A percentile compares a stretch with the other conserved stretches of the same genome.
Evolutionary conservation across 2,329 filamentous ascomycete species (phyloP).

Genomic region (Fonsecaea multimorphosa): DNA sequence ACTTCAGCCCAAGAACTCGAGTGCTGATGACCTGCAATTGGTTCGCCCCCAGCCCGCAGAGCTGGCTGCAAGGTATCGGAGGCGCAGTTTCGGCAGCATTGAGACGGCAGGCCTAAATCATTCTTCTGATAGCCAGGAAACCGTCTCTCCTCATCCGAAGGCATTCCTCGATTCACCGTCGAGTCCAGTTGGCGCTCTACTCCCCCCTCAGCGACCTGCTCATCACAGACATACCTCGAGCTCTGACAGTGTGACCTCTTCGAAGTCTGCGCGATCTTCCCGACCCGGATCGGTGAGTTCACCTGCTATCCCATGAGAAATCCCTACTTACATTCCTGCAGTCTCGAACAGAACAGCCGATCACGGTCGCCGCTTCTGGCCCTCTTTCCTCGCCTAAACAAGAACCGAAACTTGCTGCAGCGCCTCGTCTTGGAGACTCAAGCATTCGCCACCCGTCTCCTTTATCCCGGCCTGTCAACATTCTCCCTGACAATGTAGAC

Average conservation of each 20-base stretch:
- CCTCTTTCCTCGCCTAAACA: constrained; percentile 13
- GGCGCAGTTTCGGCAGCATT: constrained; percentile 79
- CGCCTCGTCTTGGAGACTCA: constrained; percentile 27
- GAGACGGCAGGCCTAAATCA: constrained; percentile 52
- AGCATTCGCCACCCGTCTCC: constrained; percentile 65
- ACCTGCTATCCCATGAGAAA: constrained; percentile 17
- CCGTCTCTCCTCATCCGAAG: constrained; percentile 43
- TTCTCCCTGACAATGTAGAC: constrained; percentile 60
- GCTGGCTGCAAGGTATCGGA: constrained; percentile 75
- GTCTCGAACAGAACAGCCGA: constrained; percentile 23
- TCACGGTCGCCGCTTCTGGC: neutral
- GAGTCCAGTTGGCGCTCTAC: neutral
- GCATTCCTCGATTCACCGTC: constrained; percentile 43
- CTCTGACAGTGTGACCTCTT: constrained; percentile 66
- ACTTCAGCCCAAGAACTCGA: constrained; percentile 64
- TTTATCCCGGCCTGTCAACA: constrained; percentile 72
- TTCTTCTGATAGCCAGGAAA: constrained; percentile 41
- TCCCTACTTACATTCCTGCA: constrained; percentile 24
- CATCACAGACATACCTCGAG: constrained; percentile 61
- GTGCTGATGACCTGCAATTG: constrained; percentile 73
- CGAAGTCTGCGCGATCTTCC: constrained; percentile 56
- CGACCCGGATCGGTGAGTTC: constrained; percentile 69
- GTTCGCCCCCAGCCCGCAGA: constrained; percentile 60
- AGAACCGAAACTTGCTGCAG: constrained; percentile 23
- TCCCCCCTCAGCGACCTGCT: constrained; percentile 41